These are phyloP conservation scores for Trypanosoma brucei DNA, from an alignment of 208 protist species.

Conservation along the genomic window DNA sequence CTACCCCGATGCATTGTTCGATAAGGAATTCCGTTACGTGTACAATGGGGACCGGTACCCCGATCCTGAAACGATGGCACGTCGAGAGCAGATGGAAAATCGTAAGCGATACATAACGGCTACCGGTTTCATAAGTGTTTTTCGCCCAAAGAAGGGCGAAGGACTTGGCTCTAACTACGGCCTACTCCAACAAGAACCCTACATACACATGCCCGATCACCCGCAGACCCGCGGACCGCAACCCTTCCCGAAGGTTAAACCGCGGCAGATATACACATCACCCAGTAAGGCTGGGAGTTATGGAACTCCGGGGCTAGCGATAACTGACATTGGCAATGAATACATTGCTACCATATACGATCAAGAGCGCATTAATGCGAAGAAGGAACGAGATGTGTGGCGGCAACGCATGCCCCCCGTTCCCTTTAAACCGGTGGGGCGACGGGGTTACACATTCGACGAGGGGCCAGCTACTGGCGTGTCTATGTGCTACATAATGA, in stretches of 20 bases:
- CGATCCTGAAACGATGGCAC: slow-evolving; percentile 50
- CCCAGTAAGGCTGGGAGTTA: slow-evolving; percentile 70
- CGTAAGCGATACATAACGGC: slow-evolving; percentile 68
- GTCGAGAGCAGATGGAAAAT: slow-evolving; percentile 44
- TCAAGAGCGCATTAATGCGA: slow-evolving; percentile 52
- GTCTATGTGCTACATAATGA: slow-evolving; percentile 84
- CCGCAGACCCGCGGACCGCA: slow-evolving; percentile 33
- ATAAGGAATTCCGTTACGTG: slow-evolving; percentile 78
- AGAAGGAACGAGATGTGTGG: slow-evolving; percentile 46
- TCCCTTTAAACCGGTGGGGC: slow-evolving; percentile 58
- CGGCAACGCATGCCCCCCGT: slow-evolving; percentile 59
- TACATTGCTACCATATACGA: slow-evolving; percentile 87
- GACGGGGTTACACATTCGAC: slow-evolving; percentile 82
- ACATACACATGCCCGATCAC: slow-evolving; percentile 52
- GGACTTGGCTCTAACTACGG: slow-evolving; percentile 88
- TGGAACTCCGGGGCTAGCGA: slow-evolving; percentile 43
- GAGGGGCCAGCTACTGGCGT: slow-evolving; percentile 59
- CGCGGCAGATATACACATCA: slow-evolving; percentile 77
- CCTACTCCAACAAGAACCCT: slow-evolving; percentile 53
- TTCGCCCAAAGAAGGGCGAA: slow-evolving; percentile 33
- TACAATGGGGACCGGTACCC: slow-evolving; percentile 82
- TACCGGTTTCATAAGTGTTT: slow-evolving; percentile 71
- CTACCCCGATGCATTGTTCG: slow-evolving; percentile 77
- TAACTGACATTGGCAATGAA: slow-evolving; percentile 57
- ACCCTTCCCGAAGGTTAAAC: slow-evolving; percentile 26